These are phyloP conservation scores for Xylaria acuta DNA, from an alignment of 495 filamentous ascomycete genomes.

Conservation along the genomic window DNA sequence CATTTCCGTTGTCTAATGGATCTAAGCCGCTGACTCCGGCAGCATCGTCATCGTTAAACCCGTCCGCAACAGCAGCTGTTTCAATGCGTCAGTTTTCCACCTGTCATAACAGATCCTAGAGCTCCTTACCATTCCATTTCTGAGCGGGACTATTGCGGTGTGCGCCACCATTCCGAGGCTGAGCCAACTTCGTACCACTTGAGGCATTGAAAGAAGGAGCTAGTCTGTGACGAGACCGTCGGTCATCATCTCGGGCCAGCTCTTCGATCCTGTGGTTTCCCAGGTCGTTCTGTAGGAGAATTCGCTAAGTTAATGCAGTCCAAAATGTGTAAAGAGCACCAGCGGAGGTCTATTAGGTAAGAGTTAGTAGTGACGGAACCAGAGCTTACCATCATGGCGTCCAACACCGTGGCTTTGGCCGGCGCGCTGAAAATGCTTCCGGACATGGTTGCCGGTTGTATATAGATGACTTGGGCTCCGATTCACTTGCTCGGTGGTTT, in stretches of 20 bases:
- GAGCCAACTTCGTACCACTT: not conserved
- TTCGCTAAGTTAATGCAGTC: not conserved
- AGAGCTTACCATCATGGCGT: slow-evolving; percentile 36
- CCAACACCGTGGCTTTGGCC: not conserved
- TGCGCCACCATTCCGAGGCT: not conserved
- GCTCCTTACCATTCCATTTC: slow-evolving; percentile 29
- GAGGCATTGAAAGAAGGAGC: not conserved
- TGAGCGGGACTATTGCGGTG: not conserved
- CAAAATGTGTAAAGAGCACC: not conserved
- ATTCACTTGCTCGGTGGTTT: not conserved
- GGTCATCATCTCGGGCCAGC: slow-evolving; percentile 14
- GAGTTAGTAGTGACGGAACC: not conserved
- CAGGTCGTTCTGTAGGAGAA: slow-evolving; percentile 31
- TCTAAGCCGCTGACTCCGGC: slow-evolving; percentile 31
- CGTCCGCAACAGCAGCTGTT: slow-evolving; percentile 27
- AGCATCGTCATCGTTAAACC: slow-evolving; percentile 36
- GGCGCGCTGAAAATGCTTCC: not conserved
- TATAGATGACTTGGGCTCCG: not conserved
- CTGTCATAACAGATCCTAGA: not conserved
- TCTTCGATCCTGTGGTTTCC: slow-evolving; percentile 35
- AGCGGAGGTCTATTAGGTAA: not conserved
- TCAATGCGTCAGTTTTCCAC: slow-evolving; percentile 19
- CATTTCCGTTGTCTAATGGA: slow-evolving; percentile 32
- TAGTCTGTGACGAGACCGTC: not conserved
- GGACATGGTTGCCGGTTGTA: slow-evolving; percentile 14